Evolutionary conservation across 495 filamentous ascomycete genomes (phyloP).

Genomic region (Aspergillus wentii): DNA sequence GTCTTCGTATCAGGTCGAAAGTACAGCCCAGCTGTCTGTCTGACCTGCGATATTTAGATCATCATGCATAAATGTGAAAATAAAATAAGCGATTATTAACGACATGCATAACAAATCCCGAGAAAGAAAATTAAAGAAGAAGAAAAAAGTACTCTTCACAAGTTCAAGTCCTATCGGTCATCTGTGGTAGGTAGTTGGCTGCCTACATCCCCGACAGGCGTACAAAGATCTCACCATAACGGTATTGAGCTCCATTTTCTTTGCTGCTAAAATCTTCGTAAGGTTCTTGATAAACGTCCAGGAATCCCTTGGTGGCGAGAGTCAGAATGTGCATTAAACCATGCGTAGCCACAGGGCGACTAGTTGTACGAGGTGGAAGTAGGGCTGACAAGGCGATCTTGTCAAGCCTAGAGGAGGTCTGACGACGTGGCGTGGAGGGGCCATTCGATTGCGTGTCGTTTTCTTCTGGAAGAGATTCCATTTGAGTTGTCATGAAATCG

Average conservation of each 20-base stretch:
- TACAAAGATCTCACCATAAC: constrained; percentile 30
- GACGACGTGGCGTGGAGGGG: neutral
- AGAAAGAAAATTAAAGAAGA: too few species aligned
- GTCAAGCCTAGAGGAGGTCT: constrained; percentile 6
- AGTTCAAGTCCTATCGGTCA: too few species aligned
- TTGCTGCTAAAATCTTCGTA: constrained; percentile 17
- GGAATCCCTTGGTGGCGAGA: constrained; percentile 59
- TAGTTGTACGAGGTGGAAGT: constrained; percentile 49
- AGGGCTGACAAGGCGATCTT: constrained; percentile 54
- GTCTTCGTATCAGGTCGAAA: too few species aligned
- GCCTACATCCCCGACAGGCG: too few species aligned
- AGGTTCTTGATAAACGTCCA: constrained; percentile 22
- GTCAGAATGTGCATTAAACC: constrained; percentile 68
- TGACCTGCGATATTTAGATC: too few species aligned
- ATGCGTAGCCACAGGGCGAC: constrained; percentile 59
- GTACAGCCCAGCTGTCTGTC: too few species aligned
- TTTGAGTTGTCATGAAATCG: constrained; percentile 43
- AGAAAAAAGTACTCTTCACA: too few species aligned
- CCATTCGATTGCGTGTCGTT: neutral
- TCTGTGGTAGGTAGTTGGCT: too few species aligned
- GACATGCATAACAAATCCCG: too few species aligned
- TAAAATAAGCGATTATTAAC: too few species aligned
- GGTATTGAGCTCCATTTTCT: constrained; percentile 17
- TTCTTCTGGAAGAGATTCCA: constrained; percentile 1
- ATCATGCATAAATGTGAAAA: too few species aligned